Conservation (phyloP, 139 green algal genomes). For the Trebouxia sp. region DNA sequence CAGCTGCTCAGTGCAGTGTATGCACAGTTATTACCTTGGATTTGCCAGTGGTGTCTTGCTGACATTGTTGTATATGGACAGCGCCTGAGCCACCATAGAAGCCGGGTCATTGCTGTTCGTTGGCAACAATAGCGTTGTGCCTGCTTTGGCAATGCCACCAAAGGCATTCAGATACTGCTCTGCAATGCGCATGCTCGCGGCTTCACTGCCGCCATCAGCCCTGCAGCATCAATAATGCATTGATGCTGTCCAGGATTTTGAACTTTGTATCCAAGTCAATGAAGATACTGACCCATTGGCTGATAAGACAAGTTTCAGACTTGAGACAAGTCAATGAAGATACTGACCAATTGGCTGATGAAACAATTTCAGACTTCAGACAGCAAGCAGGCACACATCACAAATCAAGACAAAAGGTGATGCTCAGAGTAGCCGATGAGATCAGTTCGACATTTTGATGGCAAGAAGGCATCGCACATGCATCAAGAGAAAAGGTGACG, state of each 20-base stretch:
- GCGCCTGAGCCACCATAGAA: constrained; percentile 82
- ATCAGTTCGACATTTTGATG: background rate
- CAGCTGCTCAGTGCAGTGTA: no score
- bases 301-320: background rate
- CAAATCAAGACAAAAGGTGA: background rate
- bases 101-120: constrained; percentile 71
- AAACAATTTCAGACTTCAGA: background rate
- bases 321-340: background rate
- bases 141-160: constrained; percentile 80
- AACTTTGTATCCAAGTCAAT: no score
- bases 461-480: background rate
- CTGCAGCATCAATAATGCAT: no score
- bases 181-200: constrained; percentile 76
- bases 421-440: no score
- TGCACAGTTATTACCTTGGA: no score
- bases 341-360: background rate
- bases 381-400: background rate
- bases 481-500: background rate
- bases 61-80: constrained; percentile 64
- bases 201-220: constrained; percentile 61
- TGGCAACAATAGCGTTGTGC: constrained; percentile 91
- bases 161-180: constrained; percentile 84
- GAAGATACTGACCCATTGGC: background rate
- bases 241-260: no score
- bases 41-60: constrained; percentile 19